Evolutionary conservation across 2,329 filamentous ascomycete genomes (phyloP), one percentile per base, ranked within the genome.

Genomic region (Fusarium veterinarium): DNA sequence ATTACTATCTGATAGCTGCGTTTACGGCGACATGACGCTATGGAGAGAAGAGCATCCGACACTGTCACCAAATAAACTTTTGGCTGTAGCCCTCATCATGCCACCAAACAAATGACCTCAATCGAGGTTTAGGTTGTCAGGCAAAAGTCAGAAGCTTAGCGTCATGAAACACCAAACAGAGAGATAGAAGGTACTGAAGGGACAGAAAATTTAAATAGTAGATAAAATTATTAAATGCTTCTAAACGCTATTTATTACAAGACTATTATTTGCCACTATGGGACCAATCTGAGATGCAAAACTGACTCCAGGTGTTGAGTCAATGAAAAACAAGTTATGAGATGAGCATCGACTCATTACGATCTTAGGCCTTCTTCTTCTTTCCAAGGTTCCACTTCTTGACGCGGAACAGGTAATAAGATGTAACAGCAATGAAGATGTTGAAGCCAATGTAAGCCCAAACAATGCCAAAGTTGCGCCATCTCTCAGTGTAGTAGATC

Each of bases 311-410:
- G 17, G 17, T 38, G 6, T 14, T 2, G 35, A 19, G 35, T 37
- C 17, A 19, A 11, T 25, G 16, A 51, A 35, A 35, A 51, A 25
- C 17, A 35, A 33, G 16, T 33, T 19, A 33, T 19, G 16, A 19
- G 11, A 23, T 6, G 5, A 7, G 11, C 8, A 23, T 13, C 5
- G n/a, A 33, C 30, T 10, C 1, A 33, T 42, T 20, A 11, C 19
- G 8, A 35, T 5, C 8, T 61, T 28, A 72, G 19, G 40, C 69
- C 69, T 55, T 62, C 45, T 72, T 72, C 53, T 69, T 72, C 64
- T 72, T 72, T 38, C 69, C 69, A 11, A 72, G 37, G 30, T 58
- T 73, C 71, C 71, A 73, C 35, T 74, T 75, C 62, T 71, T 75
- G 1, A 75, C 71, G 8, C 72, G 49, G 49, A 74, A 74, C 6